Conservation (phyloP, 805 yeast species). For the Ogataea minuta region DNA sequence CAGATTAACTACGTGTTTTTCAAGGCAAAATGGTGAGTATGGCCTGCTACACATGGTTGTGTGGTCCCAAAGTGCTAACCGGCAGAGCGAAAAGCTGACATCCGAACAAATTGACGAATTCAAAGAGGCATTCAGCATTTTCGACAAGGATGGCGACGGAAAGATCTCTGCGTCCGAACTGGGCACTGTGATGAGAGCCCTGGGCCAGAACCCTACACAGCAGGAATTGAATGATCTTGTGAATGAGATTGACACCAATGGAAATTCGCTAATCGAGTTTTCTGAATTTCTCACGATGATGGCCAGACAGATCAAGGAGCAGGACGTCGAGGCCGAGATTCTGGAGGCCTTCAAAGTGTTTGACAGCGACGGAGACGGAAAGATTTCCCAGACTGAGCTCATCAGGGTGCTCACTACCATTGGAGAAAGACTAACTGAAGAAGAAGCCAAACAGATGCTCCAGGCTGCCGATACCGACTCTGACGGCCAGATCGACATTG, state of each 20-base stretch:
- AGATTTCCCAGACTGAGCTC: slow-evolving; percentile 93
- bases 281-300: slow-evolving; percentile 80
- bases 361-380: slow-evolving; percentile 95
- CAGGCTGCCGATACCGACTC: slow-evolving; percentile 93
- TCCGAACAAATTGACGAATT: slow-evolving; percentile 96
- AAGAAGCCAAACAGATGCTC: slow-evolving; percentile 96
- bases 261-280: slow-evolving; percentile 85
- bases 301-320: slow-evolving; percentile 93
- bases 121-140: slow-evolving; percentile 95
- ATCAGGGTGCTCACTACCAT: slow-evolving; percentile 96
- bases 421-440: slow-evolving; percentile 95
- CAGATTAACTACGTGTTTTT: slow-evolving; percentile 3
- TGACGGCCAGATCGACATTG: slow-evolving; percentile 96
- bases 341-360: slow-evolving; percentile 98
- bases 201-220: slow-evolving; percentile 96
- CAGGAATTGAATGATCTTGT: slow-evolving; percentile 94
- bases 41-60: background rate
- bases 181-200: slow-evolving; percentile 98
- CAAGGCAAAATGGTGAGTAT: slow-evolving; percentile 9
- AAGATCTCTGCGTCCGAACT: slow-evolving; percentile 93
- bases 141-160: slow-evolving; percentile 96
- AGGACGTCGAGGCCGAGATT: slow-evolving; percentile 95
- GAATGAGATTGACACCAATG: slow-evolving; percentile 95
- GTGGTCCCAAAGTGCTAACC: slow-evolving; percentile 5
- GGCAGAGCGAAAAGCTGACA: slow-evolving; percentile 82